These are phyloP conservation scores for Talaromyces liani DNA, from an alignment of 495 filamentous ascomycete species.

Conservation along the genomic window DNA sequence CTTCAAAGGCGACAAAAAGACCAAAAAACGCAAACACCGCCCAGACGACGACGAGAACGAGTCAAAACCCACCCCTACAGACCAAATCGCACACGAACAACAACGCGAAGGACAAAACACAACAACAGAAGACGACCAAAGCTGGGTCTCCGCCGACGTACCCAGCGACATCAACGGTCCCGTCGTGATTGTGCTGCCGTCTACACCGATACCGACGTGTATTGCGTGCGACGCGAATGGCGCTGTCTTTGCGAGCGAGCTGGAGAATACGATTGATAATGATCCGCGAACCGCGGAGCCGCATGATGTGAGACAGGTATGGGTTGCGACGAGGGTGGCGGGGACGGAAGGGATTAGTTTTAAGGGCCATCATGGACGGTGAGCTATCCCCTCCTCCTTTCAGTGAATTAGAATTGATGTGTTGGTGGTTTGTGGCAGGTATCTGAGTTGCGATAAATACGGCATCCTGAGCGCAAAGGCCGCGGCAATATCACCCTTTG, in stretches of 20 bases:
- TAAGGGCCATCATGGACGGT: conserved; percentile 82
- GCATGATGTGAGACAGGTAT: conserved; percentile 90
- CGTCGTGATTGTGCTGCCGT: conserved; percentile 71
- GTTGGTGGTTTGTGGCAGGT: conserved; percentile 25
- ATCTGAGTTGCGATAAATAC: conserved; percentile 77
- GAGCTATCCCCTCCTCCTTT: too few relatives aligned
- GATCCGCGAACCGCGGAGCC: conserved; percentile 79
- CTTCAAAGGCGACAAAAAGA: conserved; percentile 96
- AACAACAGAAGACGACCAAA: conserved; percentile 55
- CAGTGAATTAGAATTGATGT: too few relatives aligned
- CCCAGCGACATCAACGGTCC: conserved; percentile 75
- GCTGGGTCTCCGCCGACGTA: conserved; percentile 82
- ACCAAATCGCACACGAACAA: conserved; percentile 17
- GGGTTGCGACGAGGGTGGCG: conserved; percentile 78
- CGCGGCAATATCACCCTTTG: conserved; percentile 73
- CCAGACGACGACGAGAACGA: conserved; percentile 14
- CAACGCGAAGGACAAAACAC: conserved; percentile 29
- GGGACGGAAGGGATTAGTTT: conserved; percentile 77
- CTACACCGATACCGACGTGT: conserved; percentile 50
- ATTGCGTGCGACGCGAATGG: conserved; percentile 80
- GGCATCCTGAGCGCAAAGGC: conserved; percentile 69
- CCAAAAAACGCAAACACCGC: conserved; percentile 76
- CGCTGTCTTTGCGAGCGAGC: conserved; percentile 66
- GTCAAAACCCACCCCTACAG: conserved; percentile 29
- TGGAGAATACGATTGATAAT: conserved; percentile 79